Percentiles rank a stretch among this genome's conserved stretches.
These are phyloP conservation scores for Alternaria rosae DNA, from an alignment of 2,329 filamentous ascomycete species.

Conservation along the genomic window DNA sequence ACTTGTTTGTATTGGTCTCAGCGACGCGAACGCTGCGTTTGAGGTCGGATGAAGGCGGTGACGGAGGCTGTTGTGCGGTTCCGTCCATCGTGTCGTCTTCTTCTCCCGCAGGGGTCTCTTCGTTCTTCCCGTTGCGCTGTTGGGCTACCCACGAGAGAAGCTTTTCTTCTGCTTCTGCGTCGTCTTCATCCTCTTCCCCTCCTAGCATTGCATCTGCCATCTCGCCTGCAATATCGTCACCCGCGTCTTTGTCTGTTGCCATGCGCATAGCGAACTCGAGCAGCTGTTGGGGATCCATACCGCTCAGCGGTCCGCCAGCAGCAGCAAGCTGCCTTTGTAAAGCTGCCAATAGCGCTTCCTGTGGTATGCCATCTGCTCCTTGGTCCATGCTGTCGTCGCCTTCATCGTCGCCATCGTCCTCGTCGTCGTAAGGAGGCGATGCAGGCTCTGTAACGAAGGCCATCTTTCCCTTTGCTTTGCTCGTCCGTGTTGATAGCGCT, in stretches of 20 bases:
- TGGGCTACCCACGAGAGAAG: conserved; percentile 44
- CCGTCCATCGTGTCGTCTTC: conserved; percentile 14
- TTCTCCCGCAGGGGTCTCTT: conserved; percentile 6
- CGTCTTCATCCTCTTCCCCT: conserved; percentile 41
- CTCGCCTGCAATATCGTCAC: conserved; percentile 53
- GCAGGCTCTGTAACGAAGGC: conserved; percentile 17
- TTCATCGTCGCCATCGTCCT: conserved; percentile 25
- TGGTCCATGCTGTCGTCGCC: conserved; percentile 23
- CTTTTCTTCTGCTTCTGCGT: conserved; percentile 38
- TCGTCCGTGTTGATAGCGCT: conserved; percentile 12
- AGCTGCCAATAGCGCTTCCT: conserved; percentile 49
- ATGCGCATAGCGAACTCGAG: conserved; percentile 55
- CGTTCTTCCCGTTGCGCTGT: conserved; percentile 26
- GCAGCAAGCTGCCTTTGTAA: conserved; percentile 45
- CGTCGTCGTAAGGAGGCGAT: conserved; percentile 23
- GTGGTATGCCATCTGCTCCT: conserved; percentile 41
- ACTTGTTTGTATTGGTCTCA: conserved; percentile 7
- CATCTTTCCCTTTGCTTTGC: conserved; percentile 18
- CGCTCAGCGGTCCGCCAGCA: conserved; percentile 46
- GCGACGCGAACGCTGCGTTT: conserved; percentile 21
- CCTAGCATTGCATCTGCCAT: conserved; percentile 54
- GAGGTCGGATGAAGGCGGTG: conserved; percentile 33
- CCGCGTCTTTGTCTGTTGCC: conserved; percentile 51
- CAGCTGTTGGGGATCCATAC: conserved; percentile 53
- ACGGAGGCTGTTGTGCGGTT: conserved; percentile 22